Conservation (phyloP, 164 flowering plant species). For the Sextonia rubra region DNA sequence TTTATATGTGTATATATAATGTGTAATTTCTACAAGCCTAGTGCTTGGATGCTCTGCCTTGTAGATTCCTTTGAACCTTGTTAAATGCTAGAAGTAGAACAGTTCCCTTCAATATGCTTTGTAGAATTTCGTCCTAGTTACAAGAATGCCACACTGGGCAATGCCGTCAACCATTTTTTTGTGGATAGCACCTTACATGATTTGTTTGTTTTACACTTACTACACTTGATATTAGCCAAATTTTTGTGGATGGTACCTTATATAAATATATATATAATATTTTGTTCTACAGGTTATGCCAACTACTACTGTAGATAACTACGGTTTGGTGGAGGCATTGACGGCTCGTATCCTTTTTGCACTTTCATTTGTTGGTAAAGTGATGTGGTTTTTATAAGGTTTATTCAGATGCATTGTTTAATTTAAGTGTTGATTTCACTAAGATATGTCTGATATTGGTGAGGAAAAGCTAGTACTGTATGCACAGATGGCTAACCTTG, state of each 20-base stretch:
- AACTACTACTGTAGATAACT: slow-evolving; percentile 57
- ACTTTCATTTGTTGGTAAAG: slow-evolving; percentile 5
- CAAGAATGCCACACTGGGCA: neutral
- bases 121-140: neutral
- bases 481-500: slow-evolving; percentile 98
- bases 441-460: slow-evolving; percentile 75
- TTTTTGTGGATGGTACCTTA: neutral
- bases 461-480: slow-evolving; percentile 77
- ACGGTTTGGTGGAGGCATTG: slow-evolving; percentile 67
- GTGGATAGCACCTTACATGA: too few relatives aligned
- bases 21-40: neutral
- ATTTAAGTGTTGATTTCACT: slow-evolving; percentile 18
- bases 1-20: neutral
- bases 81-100: neutral
- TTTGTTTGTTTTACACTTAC: too few relatives aligned
- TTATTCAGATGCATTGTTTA: slow-evolving; percentile 13
- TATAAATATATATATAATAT: neutral
- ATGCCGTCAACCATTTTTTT: neutral
- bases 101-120: neutral
- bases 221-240: too few relatives aligned
- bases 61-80: neutral
- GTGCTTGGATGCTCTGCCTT: neutral
- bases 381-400: too few relatives aligned
- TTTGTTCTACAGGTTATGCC: slow-evolving; percentile 48
- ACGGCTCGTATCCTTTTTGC: slow-evolving; percentile 80